These are phyloP conservation scores for Pseudodiploospora longispora DNA, from an alignment of 2,329 filamentous ascomycete species.

Conservation along the genomic window DNA sequence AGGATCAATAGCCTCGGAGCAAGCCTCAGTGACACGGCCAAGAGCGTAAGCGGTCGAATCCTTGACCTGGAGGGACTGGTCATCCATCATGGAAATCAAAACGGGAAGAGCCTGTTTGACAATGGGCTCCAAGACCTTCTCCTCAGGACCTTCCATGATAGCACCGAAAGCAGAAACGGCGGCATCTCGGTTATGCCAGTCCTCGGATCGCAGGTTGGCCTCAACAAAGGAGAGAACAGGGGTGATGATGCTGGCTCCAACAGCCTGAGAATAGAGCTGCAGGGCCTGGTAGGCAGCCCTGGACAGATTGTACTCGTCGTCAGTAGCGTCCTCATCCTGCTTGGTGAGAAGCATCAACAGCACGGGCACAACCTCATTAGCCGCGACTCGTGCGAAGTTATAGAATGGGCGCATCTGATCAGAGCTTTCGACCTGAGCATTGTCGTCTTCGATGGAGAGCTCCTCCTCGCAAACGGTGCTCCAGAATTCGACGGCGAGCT, in stretches of 20 bases:
- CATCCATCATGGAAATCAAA: slow-evolving; percentile 86
- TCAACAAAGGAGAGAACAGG: slow-evolving; percentile 90
- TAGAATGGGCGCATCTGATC: slow-evolving; percentile 87
- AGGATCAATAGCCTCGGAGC: slow-evolving; percentile 85
- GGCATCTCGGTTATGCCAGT: slow-evolving; percentile 93
- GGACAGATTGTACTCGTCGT: slow-evolving; percentile 96
- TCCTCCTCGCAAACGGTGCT: slow-evolving; percentile 99
- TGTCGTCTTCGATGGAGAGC: slow-evolving; percentile 96
- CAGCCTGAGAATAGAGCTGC: slow-evolving; percentile 89
- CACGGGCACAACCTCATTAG: slow-evolving; percentile 88
- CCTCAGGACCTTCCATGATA: slow-evolving; percentile 97
- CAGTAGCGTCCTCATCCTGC: slow-evolving; percentile 93
- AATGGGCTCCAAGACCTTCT: slow-evolving; percentile 83
- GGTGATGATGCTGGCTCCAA: slow-evolving; percentile 73
- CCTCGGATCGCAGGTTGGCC: slow-evolving; percentile 76
- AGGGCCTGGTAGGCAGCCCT: slow-evolving; percentile 94
- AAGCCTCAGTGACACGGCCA: slow-evolving; percentile 90
- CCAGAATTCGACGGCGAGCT: slow-evolving; percentile 98
- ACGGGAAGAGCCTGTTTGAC: slow-evolving; percentile 93
- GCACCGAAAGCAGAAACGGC: slow-evolving; percentile 95
- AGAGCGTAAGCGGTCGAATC: slow-evolving; percentile 95
- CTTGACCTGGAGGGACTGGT: slow-evolving; percentile 79
- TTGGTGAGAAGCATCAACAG: slow-evolving; percentile 83
- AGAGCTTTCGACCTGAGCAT: slow-evolving; percentile 64
- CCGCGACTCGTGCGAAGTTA: slow-evolving; percentile 90